A percentile compares a stretch with the other conserved stretches of the same genome.
These are phyloP conservation scores for Wickerhamiella sergipiensis DNA, from an alignment of 805 yeast genomes.

Conservation along the genomic window DNA sequence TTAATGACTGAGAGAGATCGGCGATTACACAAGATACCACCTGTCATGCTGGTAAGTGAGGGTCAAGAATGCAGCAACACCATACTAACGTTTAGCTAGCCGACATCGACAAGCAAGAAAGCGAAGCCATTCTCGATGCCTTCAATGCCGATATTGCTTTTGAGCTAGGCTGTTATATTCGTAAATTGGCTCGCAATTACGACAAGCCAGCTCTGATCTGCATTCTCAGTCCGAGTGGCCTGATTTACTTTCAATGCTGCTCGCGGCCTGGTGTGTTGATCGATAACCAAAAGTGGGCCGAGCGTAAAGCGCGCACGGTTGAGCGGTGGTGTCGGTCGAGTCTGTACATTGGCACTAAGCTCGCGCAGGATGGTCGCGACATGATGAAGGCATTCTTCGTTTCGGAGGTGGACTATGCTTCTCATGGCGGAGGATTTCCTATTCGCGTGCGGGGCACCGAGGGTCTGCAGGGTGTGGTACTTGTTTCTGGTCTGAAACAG, in stretches of 20 bases:
- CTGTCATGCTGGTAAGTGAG: too few species aligned
- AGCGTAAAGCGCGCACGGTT: conserved; percentile 20
- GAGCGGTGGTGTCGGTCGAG: conserved; percentile 19
- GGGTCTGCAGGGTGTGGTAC: conserved; percentile 20
- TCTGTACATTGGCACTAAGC: conserved; percentile 20
- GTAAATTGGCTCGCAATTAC: conserved; percentile 4
- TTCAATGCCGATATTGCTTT: conserved; percentile 48
- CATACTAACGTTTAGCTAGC: conserved; percentile 5
- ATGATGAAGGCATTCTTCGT: conserved; percentile 14
- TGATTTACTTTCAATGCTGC: conserved; percentile 19
- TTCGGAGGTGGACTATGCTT: conserved; percentile 16
- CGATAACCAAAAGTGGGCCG: conserved; percentile 22
- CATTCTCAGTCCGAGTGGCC: conserved; percentile 17
- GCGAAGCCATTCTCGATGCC: conserved; percentile 15
- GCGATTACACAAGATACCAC: too few species aligned
- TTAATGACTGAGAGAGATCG: too few species aligned
- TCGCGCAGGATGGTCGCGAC: conserved; percentile 14
- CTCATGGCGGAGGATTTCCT: conserved; percentile 24
- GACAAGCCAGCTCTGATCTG: conserved; percentile 17
- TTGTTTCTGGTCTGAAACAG: conserved; percentile 22
- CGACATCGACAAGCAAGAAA: conserved; percentile 19
- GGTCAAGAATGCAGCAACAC: not conserved
- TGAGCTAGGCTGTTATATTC: conserved; percentile 65
- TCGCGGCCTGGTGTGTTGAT: conserved; percentile 20
- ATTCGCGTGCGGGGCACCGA: conserved; percentile 21